Conservation (phyloP, 768 basidiomycete genomes). For the Boletus patriciae region DNA sequence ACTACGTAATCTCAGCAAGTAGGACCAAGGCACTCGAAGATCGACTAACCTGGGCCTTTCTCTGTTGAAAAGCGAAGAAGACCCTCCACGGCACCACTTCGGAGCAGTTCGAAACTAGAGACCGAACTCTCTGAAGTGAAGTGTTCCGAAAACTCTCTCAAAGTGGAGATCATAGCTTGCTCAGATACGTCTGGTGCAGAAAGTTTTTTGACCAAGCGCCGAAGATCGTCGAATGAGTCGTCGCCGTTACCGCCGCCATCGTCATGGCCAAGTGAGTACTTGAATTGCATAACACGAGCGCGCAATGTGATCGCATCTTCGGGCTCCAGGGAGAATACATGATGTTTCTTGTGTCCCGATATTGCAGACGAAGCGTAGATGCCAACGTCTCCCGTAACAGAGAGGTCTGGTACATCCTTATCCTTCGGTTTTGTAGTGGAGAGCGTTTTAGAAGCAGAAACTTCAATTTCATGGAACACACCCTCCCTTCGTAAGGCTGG, state of each 20-base stretch:
- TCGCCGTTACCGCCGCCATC: conserved; percentile 54
- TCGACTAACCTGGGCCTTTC: conserved; percentile 38
- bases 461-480: conserved; percentile 92
- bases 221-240: conserved; percentile 62
- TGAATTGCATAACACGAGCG: conserved; percentile 87
- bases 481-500: conserved; percentile 93
- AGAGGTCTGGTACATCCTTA: conserved; percentile 35
- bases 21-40: background rate
- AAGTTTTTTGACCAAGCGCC: conserved; percentile 64
- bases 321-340: conserved; percentile 70
- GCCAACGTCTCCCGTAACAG: conserved; percentile 38
- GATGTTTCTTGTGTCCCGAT: conserved; percentile 67
- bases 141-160: conserved; percentile 75
- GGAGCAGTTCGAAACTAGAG: conserved; percentile 93
- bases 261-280: conserved; percentile 62
- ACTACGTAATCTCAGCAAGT: conserved; percentile 45
- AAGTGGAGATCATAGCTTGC: conserved; percentile 55
- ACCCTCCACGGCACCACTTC: conserved; percentile 90
- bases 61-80: conserved; percentile 81
- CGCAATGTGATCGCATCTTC: conserved; percentile 92
- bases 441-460: conserved; percentile 64
- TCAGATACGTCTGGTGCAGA: conserved; percentile 56
- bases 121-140: conserved; percentile 79
- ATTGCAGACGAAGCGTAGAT: conserved; percentile 46
- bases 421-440: conserved; percentile 54